phyloP scores from a whole-genome alignment of 148 eudicot species.

The Pouteria glomerata region DNA sequence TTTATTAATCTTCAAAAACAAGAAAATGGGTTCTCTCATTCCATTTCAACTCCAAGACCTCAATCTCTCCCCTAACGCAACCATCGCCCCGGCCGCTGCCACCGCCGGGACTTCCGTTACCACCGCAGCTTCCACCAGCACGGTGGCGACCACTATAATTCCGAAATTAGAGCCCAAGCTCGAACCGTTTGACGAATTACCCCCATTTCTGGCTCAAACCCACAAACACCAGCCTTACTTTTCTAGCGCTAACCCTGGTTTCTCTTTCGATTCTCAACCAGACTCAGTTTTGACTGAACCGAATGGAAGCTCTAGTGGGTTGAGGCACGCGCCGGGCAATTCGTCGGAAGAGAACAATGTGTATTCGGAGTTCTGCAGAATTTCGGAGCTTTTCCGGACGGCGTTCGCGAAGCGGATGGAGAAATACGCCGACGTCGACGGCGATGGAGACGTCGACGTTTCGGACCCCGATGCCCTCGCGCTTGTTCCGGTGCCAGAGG shows the following conservation, averaged over 20 bases:
- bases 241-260: neutral
- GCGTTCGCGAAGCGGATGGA: conserved; percentile 27
- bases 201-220: conserved; percentile 10
- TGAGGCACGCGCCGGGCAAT: neutral
- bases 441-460: conserved; percentile 11
- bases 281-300: conserved; percentile 1
- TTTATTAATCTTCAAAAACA: neutral
- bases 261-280: neutral
- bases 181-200: conserved; percentile 46
- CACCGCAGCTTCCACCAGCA: conserved; percentile 12
- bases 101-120: no score
- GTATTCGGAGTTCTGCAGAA: conserved; percentile 42
- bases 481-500: conserved; percentile 34
- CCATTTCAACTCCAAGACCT: conserved; percentile 39
- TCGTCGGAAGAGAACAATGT: conserved; percentile 24
- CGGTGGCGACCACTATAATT: conserved; percentile 1
- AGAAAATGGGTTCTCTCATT: conserved; percentile 41
- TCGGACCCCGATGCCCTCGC: conserved; percentile 42
- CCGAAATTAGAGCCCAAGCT: conserved; percentile 49
- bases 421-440: conserved; percentile 14
- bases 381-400: conserved; percentile 39
- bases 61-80: conserved; percentile 21
- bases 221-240: neutral
- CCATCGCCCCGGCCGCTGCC: no score
- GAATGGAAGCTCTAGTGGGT: conserved; percentile 9